A percentile compares a stretch with the other conserved stretches of the same genome.
Evolutionary conservation across 75 land plant genomes (phyloP).

Genomic region (Pinus taeda): DNA sequence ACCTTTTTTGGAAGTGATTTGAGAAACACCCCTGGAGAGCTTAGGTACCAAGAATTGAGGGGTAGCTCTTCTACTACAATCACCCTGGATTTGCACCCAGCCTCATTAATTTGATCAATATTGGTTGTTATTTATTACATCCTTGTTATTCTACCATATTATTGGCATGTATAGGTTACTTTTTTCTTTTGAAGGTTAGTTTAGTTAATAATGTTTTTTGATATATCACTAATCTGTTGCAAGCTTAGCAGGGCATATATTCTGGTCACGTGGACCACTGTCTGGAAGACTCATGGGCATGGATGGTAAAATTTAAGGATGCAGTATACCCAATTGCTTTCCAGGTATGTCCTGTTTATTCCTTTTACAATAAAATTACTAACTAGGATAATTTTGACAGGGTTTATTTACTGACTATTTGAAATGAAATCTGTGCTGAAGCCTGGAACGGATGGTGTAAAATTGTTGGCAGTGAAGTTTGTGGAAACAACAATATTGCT

Average conservation of each 20-base stretch:
- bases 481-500: slow-evolving; percentile 74
- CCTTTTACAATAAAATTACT: not conserved
- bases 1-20: not conserved
- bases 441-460: too few species aligned
- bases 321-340: too few species aligned
- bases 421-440: slow-evolving; percentile 18
- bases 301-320: slow-evolving; percentile 79
- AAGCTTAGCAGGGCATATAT: slow-evolving; percentile 61
- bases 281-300: slow-evolving; percentile 69
- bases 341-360: slow-evolving; percentile 42
- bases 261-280: slow-evolving; percentile 61
- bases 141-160: not conserved
- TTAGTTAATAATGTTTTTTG: not conserved
- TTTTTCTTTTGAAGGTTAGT: not conserved
- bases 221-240: not conserved
- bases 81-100: too few species aligned
- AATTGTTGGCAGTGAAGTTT: too few species aligned
- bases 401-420: slow-evolving; percentile 12
- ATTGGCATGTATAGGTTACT: not conserved
- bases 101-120: not conserved
- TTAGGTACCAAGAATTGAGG: too few species aligned
- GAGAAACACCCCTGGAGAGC: too few species aligned
- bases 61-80: too few species aligned
- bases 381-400: not conserved
- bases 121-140: not conserved